Evolutionary conservation across 345 rosid species (phyloP), one percentile per base, ranked within the genome.

Genomic region (Limnanthes douglasii): DNA sequence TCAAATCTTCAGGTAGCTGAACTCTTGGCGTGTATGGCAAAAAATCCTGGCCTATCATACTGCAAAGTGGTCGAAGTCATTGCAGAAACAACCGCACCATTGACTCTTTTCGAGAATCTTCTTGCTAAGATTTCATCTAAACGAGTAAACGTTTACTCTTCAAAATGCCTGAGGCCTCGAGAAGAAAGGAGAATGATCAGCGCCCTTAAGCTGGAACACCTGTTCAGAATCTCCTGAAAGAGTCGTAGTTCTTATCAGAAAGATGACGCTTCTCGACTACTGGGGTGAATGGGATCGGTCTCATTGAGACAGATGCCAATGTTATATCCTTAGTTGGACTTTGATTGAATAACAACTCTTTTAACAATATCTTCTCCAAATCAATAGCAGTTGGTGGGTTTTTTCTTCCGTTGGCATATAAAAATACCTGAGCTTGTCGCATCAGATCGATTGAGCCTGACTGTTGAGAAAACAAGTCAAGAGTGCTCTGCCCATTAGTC

Each of bases 251-350:
- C 12, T 42, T 47, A 5, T 56, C 58, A 1, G 85, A 58, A 21
- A 67, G 68, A 33, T 57, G 64, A 4, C 84, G 80, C 68, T 80
- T 90, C 63, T 90, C 98, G 36, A 84, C 49, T 30, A 84, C 78
- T 0, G 98, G 94, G 2, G 94, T 71, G 39, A 90, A 90, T 4
- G 98, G 98, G 54, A 80, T 77, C 5, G 90, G 67, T 62, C 96
- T 74, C 84, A 90, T 84, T 2, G 92, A 90, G 30, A 84, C 92
- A 31, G 95, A 84, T 13, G 98, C 94, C 46, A 90, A 75, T 21
- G 92, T 94, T n/a, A 90, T 59, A 55, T 90, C 98, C 95, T 90
- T 66, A 36, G 82, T 57, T 42, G 88, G 85, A 48, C 88, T 70
- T 51, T 78, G 83, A 56, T 85, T 90, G 65, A 80, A 85, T 41